These are phyloP conservation scores for Clarireedia hainanense DNA, from an alignment of 2,329 filamentous ascomycete species.

Conservation along the genomic window DNA sequence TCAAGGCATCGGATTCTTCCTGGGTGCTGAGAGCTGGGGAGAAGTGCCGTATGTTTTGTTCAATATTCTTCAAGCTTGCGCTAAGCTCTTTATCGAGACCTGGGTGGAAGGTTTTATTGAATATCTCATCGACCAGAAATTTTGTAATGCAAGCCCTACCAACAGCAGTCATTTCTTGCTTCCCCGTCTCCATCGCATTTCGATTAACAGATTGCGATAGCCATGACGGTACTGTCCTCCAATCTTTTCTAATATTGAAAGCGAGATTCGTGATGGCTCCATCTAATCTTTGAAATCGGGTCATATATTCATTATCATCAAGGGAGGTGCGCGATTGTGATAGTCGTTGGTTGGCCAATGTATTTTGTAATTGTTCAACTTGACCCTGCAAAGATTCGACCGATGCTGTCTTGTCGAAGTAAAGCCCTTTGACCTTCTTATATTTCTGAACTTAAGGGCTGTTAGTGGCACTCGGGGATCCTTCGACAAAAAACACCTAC, in stretches of 20 bases:
- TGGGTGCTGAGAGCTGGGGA: constrained; percentile 66
- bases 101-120: constrained; percentile 89
- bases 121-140: constrained; percentile 87
- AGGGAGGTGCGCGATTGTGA: constrained; percentile 89
- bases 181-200: constrained; percentile 78
- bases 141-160: constrained; percentile 81
- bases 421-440: constrained; percentile 95
- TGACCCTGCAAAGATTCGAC: constrained; percentile 87
- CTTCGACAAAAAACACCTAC: constrained; percentile 24
- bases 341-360: constrained; percentile 91
- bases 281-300: constrained; percentile 82
- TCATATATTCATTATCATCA: constrained; percentile 90
- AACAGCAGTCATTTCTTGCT: constrained; percentile 96
- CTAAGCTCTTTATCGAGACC: constrained; percentile 72
- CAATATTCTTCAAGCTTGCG: constrained; percentile 72
- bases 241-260: constrained; percentile 94
- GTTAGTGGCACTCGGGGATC: constrained; percentile 9
- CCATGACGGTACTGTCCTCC: constrained; percentile 76
- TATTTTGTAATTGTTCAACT: constrained; percentile 92
- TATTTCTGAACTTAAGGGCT: constrained; percentile 74
- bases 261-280: constrained; percentile 91
- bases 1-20: constrained; percentile 84
- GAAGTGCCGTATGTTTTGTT: constrained; percentile 76
- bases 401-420: constrained; percentile 85
- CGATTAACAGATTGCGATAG: constrained; percentile 72